Evolutionary conservation across 768 basidiomycete genomes (phyloP).

Genomic region (Pulveroboletus sp.): DNA sequence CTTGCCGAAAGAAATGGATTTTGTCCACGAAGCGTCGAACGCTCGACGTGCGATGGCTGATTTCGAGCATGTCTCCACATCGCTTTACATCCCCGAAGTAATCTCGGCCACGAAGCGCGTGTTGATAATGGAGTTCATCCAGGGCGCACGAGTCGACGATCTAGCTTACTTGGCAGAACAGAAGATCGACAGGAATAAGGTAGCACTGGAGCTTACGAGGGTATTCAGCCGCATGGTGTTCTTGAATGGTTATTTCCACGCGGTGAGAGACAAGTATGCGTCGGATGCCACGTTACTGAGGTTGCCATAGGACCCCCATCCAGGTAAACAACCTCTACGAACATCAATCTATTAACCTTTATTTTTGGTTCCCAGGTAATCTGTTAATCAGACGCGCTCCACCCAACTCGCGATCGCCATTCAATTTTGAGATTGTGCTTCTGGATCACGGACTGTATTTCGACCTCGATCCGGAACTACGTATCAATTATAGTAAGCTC

Average conservation of each 20-base stretch:
- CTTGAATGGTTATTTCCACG: constrained; percentile 87
- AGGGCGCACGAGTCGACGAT: constrained; percentile 87
- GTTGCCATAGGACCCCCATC: constrained; percentile 72
- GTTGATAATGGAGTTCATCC: constrained; percentile 91
- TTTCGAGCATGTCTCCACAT: constrained; percentile 66
- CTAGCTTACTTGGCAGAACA: constrained; percentile 74
- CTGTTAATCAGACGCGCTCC: constrained; percentile 81
- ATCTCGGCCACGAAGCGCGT: constrained; percentile 79
- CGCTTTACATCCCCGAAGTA: constrained; percentile 85
- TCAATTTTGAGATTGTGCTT: constrained; percentile 94
- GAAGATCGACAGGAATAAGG: constrained; percentile 89
- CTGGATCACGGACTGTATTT: constrained; percentile 95
- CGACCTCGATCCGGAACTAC: constrained; percentile 74
- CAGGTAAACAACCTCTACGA: constrained; percentile 44
- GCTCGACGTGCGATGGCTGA: constrained; percentile 66
- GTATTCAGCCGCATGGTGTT: constrained; percentile 98
- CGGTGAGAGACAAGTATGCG: constrained; percentile 43
- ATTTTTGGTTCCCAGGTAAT: constrained; percentile 56
- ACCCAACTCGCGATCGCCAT: constrained; percentile 62
- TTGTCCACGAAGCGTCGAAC: constrained; percentile 84
- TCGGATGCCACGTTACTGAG: constrained; percentile 11
- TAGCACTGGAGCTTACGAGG: constrained; percentile 81
- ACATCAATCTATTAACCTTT: neutral
- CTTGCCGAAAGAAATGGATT: constrained; percentile 92
- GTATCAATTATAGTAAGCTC: constrained; percentile 80